Evolutionary conservation across 1,139 yeast genomes (phyloP).

Genomic region (Candida neerlandica): DNA sequence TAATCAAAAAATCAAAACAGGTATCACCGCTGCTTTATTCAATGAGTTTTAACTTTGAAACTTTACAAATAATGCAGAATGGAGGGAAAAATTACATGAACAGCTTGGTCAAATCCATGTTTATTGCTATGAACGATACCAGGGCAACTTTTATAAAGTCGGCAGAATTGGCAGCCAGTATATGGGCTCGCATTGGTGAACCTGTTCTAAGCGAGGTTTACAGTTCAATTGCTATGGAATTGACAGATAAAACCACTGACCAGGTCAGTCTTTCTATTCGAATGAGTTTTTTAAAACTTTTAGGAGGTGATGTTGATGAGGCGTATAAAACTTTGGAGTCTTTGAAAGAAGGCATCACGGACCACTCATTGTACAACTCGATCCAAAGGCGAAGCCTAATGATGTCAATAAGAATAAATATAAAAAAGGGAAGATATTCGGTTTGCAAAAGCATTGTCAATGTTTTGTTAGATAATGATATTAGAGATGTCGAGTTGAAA

Average conservation of each 20-base stretch:
- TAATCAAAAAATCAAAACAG: constrained; percentile 57
- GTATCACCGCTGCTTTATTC: constrained; percentile 58
- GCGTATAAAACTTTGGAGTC: constrained; percentile 34
- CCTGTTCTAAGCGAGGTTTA: constrained; percentile 48
- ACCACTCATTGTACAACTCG: constrained; percentile 35
- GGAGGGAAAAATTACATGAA: constrained; percentile 55
- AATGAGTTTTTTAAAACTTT: constrained; percentile 34
- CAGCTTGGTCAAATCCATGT: constrained; percentile 54
- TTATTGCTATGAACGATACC: constrained; percentile 49
- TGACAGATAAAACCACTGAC: constrained; percentile 41
- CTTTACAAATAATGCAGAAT: constrained; percentile 51
- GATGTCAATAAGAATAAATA: constrained; percentile 36
- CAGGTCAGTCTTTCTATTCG: constrained; percentile 41
- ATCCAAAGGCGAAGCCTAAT: constrained; percentile 42
- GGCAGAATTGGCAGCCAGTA: constrained; percentile 46
- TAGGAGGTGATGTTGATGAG: constrained; percentile 39
- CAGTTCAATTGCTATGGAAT: constrained; percentile 43
- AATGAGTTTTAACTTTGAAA: constrained; percentile 61
- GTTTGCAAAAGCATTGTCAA: constrained; percentile 28
- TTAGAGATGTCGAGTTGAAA: constrained; percentile 34
- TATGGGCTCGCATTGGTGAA: constrained; percentile 58
- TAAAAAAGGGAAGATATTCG: constrained; percentile 38
- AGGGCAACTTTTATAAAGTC: constrained; percentile 45
- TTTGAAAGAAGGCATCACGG: constrained; percentile 23
- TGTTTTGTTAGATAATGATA: constrained; percentile 24